Evolutionary conservation across 2,329 filamentous ascomycete genomes (phyloP), one percentile per base, ranked within the genome.

Genomic region (Microcyclosporella mali): DNA sequence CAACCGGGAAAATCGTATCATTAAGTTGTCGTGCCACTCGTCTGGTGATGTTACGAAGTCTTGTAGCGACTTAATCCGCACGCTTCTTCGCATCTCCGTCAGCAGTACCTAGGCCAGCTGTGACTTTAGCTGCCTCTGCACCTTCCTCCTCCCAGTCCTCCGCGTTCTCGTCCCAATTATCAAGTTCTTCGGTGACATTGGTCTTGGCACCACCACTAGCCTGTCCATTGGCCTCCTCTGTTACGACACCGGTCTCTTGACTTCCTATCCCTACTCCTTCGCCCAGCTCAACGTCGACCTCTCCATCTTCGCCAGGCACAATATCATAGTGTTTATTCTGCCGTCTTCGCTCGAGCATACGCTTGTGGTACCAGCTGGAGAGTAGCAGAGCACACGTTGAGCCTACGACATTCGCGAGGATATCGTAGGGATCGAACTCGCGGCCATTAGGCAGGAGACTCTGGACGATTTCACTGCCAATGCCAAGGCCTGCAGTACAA

Each of bases 141-240:
- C 69, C 78, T 21, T 79, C 78, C 2, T 77, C 75, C 39, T 83
- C 79, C 80, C 79, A 84, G 55, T 81, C 78, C 46, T 79, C 77
- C 1, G 71, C 75, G 65, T 95, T 92, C 68, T 95, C 89, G 59
- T 95, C 88, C 88, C 89, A 95, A 54, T 90, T 88, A 60, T 95
- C 89, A 6, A 95, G 77, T 68, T 94, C 86, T 46, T 90, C 78
- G 55, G 94, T 88, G 15, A 94, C 64, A 59, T 60, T 50, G 38
- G 69, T 14, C 76, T 79, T 64, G 61, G 66, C 19, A 58, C 70
- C 16, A 65, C 59, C 60, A 10, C 57, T 59, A 3, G 59, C 57
- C 11, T 58, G 51, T 16, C 56, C 52, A 39, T 49, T 43, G 6
- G 46, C 36, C 11, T 47, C 48, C 16, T 33, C 52, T 16, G 41